A percentile compares a stretch with the other conserved stretches of the same genome.
Conservation (phyloP, 2,329 filamentous ascomycete species). For the Saccharata proteae region DNA sequence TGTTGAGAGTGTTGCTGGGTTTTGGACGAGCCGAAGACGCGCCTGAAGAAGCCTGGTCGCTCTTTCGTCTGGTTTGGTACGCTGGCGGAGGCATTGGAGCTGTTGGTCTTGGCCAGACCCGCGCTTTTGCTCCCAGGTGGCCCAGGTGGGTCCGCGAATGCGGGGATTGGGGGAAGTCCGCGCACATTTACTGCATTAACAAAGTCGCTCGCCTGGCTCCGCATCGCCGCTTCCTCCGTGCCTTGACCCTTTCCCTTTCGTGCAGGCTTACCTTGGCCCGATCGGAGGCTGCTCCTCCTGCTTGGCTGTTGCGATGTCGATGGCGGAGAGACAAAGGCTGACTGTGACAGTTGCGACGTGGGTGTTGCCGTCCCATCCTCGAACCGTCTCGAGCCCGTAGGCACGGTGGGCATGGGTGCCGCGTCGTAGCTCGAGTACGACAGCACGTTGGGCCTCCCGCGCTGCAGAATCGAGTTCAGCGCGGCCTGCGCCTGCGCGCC, state of each 20-base stretch:
- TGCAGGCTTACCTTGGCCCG: conserved; percentile 38
- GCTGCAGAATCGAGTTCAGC: conserved; percentile 33
- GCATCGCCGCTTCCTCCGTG: conserved; percentile 27
- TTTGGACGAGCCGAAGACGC: conserved; percentile 57
- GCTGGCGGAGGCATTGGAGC: conserved; percentile 24
- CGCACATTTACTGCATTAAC: conserved; percentile 33
- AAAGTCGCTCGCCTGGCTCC: conserved; percentile 36
- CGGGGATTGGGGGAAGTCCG: conserved; percentile 31
- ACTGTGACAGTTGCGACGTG: conserved; percentile 28
- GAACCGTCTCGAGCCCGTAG: conserved; percentile 58
- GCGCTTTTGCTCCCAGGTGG: conserved; percentile 42
- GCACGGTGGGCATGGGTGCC: conserved; percentile 75
- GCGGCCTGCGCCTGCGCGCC: conserved; percentile 1
- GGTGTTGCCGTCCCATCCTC: conserved; percentile 29
- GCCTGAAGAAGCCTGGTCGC: conserved; percentile 79
- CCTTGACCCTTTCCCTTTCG: conserved; percentile 32
- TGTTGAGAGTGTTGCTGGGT: conserved; percentile 7
- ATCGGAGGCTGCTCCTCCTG: conserved; percentile 47
- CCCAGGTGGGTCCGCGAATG: conserved; percentile 35
- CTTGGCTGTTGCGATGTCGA: conserved; percentile 4
- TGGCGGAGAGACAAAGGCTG: conserved; percentile 29
- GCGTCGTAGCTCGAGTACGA: conserved; percentile 56
- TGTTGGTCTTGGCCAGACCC: conserved; percentile 34
- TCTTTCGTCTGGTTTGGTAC: conserved; percentile 19
- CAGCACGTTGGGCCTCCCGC: conserved; percentile 30